Evolutionary conservation across 257 asterid species (phyloP).

Genomic region (Nicotiana tabacum): DNA sequence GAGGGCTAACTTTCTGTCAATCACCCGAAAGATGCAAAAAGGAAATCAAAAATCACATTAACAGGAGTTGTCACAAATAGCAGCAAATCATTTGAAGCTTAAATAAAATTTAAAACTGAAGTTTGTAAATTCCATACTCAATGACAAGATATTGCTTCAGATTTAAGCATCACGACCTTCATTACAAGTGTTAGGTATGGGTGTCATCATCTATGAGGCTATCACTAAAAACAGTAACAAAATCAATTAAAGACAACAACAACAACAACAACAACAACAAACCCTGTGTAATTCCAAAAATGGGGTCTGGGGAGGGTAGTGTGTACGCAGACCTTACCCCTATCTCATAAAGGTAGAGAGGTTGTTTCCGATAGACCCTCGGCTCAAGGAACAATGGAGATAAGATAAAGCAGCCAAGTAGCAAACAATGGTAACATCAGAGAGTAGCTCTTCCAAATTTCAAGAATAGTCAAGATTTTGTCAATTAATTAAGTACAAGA

Average conservation of each 20-base stretch:
- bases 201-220: not conserved
- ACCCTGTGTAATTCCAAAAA: no score
- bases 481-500: not conserved
- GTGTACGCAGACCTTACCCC: no score
- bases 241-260: no score
- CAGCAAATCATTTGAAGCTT: not conserved
- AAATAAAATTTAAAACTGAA: not conserved
- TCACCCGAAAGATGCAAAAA: not conserved
- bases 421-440: not conserved
- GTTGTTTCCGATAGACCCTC: no score
- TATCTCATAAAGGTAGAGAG: no score
- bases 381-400: no score
- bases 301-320: no score
- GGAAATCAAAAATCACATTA: not conserved
- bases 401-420: no score
- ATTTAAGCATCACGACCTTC: not conserved
- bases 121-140: not conserved
- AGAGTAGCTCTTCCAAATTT: not conserved
- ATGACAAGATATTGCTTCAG: not conserved
- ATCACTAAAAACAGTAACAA: not conserved
- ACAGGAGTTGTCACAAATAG: not conserved
- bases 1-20: slow-evolving; percentile 84
- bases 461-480: not conserved
- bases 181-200: not conserved
- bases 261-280: no score